Conservation (phyloP, 441 rosid species). For the Erodium texanum region DNA sequence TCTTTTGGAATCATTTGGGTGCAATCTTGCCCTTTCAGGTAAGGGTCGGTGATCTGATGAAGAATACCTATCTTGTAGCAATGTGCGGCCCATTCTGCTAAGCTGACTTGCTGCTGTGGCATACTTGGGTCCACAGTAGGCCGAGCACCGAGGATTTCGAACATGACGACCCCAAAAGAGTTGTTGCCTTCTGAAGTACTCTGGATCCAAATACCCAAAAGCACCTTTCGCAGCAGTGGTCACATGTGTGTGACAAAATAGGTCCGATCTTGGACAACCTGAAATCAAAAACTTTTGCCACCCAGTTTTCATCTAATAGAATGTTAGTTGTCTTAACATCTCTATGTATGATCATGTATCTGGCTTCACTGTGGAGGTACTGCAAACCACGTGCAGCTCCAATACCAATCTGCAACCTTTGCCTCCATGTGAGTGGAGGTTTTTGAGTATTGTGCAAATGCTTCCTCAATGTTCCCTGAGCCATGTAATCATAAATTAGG, state of each 20-base stretch:
- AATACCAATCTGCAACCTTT: constrained; percentile 92
- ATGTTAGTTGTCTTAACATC: constrained; percentile 98
- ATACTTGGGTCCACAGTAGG: constrained; percentile 85
- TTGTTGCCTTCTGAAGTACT: constrained; percentile 95
- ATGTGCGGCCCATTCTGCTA: constrained; percentile 98
- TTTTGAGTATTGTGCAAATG: constrained; percentile 57
- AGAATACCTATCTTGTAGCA: constrained; percentile 90
- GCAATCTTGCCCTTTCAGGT: constrained; percentile 80
- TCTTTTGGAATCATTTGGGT: constrained; percentile 80
- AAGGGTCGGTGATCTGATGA: constrained; percentile 72
- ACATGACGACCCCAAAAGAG: constrained; percentile 94
- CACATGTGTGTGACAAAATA: constrained; percentile 79
- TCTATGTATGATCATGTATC: constrained; percentile 88
- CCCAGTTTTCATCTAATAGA: constrained; percentile 94
- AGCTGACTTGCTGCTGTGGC: constrained; percentile 91
- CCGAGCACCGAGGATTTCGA: constrained; percentile 85
- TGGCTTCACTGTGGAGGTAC: constrained; percentile 96
- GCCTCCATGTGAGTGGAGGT: constrained; percentile 89
- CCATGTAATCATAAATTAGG: no score
- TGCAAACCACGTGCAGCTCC: constrained; percentile 84
- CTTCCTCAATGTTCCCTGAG: no score
- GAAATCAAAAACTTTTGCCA: constrained; percentile 96
- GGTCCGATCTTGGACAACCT: constrained; percentile 97
- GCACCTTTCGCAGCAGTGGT: constrained; percentile 97
- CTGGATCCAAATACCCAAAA: constrained; percentile 92